Conservation (phyloP, 2,329 filamentous ascomycete species). For the Aspergillus calidoustus region DNA sequence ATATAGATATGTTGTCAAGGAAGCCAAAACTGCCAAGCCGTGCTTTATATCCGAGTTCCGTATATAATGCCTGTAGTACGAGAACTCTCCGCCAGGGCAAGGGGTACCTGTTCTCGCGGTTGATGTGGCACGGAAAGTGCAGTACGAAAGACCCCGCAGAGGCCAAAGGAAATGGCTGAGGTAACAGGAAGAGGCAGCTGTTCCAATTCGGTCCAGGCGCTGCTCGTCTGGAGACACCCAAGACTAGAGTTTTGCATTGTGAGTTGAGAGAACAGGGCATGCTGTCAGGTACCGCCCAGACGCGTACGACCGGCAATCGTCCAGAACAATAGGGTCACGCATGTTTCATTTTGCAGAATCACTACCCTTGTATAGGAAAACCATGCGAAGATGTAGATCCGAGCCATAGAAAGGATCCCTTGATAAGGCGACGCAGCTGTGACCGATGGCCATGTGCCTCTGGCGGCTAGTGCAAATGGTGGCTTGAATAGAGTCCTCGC, state of each 20-base stretch:
- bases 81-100: not conserved
- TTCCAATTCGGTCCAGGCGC: not conserved
- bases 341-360: too few relatives aligned
- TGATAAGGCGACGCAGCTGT: not conserved
- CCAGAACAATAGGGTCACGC: not conserved
- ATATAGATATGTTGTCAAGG: not conserved
- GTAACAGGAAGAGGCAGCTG: not conserved
- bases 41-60: not conserved
- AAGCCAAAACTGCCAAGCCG: not conserved
- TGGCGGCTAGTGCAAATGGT: not conserved
- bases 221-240: not conserved
- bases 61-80: not conserved
- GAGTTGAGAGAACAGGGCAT: not conserved
- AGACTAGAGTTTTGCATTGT: not conserved
- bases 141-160: not conserved
- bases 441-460: not conserved
- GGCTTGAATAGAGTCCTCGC: not conserved
- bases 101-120: too few relatives aligned
- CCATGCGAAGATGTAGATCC: not conserved
- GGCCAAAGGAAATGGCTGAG: not conserved
- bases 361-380: not conserved
- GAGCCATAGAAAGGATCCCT: not conserved
- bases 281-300: not conserved
- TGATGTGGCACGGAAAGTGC: too few relatives aligned
- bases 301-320: not conserved